A percentile compares a stretch with the other conserved stretches of the same genome.
Evolutionary conservation across 805 yeast genomes (phyloP).

Genomic region (Cyberlindnera mississippiensis): DNA sequence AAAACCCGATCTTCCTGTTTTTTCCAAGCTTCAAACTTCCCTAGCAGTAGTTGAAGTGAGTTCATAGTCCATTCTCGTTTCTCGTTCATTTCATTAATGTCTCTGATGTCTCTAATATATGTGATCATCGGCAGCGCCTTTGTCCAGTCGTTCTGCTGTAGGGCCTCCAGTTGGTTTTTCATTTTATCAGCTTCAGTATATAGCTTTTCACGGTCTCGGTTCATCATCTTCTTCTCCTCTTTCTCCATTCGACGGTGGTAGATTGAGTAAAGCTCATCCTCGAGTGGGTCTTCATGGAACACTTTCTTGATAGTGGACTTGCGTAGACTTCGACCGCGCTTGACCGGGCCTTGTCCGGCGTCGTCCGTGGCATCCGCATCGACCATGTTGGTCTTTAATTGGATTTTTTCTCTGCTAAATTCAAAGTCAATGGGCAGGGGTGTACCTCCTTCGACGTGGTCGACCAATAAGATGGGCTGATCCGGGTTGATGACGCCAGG

Average conservation of each 20-base stretch:
- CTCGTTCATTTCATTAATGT: constrained; percentile 43
- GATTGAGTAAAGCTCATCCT: constrained; percentile 36
- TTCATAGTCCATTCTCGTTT: constrained; percentile 51
- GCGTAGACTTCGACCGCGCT: constrained; percentile 13
- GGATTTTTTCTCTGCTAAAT: constrained; percentile 3
- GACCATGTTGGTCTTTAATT: constrained; percentile 6
- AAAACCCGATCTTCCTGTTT: constrained; percentile 22
- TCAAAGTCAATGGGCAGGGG: constrained; percentile 8
- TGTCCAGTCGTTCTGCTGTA: constrained; percentile 45
- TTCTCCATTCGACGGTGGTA: constrained; percentile 60
- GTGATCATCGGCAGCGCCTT: constrained; percentile 44
- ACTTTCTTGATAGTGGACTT: constrained; percentile 15
- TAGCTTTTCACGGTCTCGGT: constrained; percentile 50
- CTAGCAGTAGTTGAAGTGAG: constrained; percentile 34
- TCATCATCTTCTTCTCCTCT: constrained; percentile 55
- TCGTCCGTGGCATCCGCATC: constrained; percentile 1
- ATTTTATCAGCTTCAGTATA: constrained; percentile 51
- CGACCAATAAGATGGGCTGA: constrained; percentile 9
- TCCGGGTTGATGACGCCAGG: constrained; percentile 17
- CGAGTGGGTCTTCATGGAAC: constrained; percentile 39
- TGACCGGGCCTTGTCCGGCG: not conserved
- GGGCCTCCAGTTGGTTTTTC: constrained; percentile 36
- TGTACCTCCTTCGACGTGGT: constrained; percentile 2
- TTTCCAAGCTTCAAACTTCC: constrained; percentile 22
- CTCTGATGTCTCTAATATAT: constrained; percentile 41